Evolutionary conservation across 371 early-diverging fungal genomes (phyloP), one percentile per base, ranked within the genome.

Genomic region (Mucor circinelloides): DNA sequence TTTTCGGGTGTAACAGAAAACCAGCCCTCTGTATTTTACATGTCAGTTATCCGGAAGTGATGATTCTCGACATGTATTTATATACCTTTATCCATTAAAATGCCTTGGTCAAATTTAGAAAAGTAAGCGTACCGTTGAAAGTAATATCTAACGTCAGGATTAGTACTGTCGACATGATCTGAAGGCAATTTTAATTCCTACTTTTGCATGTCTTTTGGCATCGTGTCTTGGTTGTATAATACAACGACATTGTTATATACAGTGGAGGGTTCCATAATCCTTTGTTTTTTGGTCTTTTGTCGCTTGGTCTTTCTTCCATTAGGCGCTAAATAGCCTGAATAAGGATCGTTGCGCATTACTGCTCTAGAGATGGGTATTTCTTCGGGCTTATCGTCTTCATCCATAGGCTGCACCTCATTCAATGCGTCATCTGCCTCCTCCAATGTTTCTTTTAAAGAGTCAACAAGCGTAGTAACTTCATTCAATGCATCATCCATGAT

Each of bases 1-100:
- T 79, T 75, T 67, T 99, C 99, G 0, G 98, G 98, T 0, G 98
- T 99, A 0, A 97, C 97, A 0, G 97, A 97, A 78, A 90, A 99
- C 99, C 97, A 97, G 8, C 95, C 92, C 74, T 95, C 96, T 89
- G 46, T 2, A 57, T 60, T 60, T 23, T 8, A 44, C 2, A 46
- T 27, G 19, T 50, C 23, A 60, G 31, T 30, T 21, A 68, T 25
- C n/a, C 0, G 31, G 27, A 50, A 5, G 7, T 28, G 17, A 32
- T 27, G 25, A 55, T 27, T 2, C 25, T 34, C 56, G 32, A 1
- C 2, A 44, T 6, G 46, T 6, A 48, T 55, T 36, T 25, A 46
- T 23, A 42, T 78, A 90, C 91, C 91, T 73, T 86, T 82, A 73
- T 97, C 97, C 81, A 97, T 87, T 58, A 84, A 73, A 64, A 94